phyloP scores from a whole-genome alignment of 352 stramenopile species.

The Phytophthora pisi region DNA sequence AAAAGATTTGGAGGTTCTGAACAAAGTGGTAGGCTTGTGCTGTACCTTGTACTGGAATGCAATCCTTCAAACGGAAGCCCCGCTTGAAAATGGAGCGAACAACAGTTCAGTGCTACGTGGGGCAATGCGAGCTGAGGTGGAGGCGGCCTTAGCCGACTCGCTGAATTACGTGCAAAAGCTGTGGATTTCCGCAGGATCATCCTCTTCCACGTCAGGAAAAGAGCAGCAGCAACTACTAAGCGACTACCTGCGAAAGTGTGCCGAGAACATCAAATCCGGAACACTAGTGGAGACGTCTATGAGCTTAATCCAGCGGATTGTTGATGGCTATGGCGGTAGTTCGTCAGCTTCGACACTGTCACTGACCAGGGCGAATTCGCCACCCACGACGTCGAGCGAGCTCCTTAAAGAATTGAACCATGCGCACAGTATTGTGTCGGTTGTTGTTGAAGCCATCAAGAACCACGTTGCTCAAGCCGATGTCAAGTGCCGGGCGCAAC shows the following conservation, averaged over 20 bases:
- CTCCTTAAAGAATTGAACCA: slow-evolving; percentile 73
- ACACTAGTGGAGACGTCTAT: slow-evolving; percentile 74
- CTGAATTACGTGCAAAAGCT: slow-evolving; percentile 75
- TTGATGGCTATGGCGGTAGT: slow-evolving; percentile 50
- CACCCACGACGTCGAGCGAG: slow-evolving; percentile 49
- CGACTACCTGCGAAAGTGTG: slow-evolving; percentile 78
- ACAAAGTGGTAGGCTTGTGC: slow-evolving; percentile 74
- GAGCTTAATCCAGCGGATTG: slow-evolving; percentile 75
- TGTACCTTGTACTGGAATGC: slow-evolving; percentile 85
- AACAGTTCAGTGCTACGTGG: slow-evolving; percentile 26
- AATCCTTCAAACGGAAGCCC: slow-evolving; percentile 47
- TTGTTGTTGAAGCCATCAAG: slow-evolving; percentile 67
- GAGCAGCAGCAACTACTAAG: slow-evolving; percentile 74
- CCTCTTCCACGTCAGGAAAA: slow-evolving; percentile 59
- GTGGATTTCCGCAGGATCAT: slow-evolving; percentile 53
- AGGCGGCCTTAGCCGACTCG: slow-evolving; percentile 67
- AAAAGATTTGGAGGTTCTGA: slow-evolving; percentile 74
- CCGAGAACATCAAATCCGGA: slow-evolving; percentile 64
- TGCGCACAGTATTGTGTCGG: slow-evolving; percentile 60
- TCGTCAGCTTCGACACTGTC: slow-evolving; percentile 51
- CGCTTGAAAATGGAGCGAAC: slow-evolving; percentile 10
- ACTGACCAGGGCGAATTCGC: slow-evolving; percentile 40
- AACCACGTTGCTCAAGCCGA: slow-evolving; percentile 40
- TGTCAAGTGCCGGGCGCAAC: slow-evolving; percentile 9
- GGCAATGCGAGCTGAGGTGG: slow-evolving; percentile 55